These are phyloP conservation scores for Entomortierella lignicola DNA, from an alignment of 192 early-diverging fungal genomes.

Conservation along the genomic window DNA sequence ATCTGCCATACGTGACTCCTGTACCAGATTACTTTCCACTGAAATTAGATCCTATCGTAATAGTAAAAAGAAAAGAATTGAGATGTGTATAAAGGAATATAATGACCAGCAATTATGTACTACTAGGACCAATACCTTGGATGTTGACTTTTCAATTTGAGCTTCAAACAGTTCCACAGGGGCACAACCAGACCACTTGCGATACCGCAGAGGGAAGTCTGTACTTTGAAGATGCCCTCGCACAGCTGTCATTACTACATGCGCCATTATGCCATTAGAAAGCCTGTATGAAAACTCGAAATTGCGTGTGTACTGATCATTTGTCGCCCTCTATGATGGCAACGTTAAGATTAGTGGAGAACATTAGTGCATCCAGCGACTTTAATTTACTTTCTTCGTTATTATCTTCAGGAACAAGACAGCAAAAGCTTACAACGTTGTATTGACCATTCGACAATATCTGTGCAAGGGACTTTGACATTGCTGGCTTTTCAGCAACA, in stretches of 20 bases:
- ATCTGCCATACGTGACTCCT: slow-evolving; percentile 69
- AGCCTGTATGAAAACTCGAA: slow-evolving; percentile 79
- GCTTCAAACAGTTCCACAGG: slow-evolving; percentile 77
- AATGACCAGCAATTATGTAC: no score
- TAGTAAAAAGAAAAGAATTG: not conserved
- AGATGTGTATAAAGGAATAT: no score
- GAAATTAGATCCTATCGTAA: slow-evolving; percentile 53
- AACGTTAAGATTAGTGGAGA: not conserved
- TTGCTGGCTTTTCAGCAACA: slow-evolving; percentile 95
- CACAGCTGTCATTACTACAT: slow-evolving; percentile 87
- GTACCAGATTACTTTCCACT: slow-evolving; percentile 73
- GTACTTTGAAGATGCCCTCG: slow-evolving; percentile 78
- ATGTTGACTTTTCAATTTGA: slow-evolving; percentile 66
- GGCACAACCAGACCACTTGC: slow-evolving; percentile 70
- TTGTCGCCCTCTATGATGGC: slow-evolving; percentile 59
- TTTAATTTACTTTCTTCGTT: no score
- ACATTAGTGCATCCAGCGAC: no score
- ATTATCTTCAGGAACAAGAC: not conserved
- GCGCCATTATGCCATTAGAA: slow-evolving; percentile 60
- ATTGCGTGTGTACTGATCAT: slow-evolving; percentile 80
- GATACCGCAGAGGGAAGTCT: slow-evolving; percentile 74
- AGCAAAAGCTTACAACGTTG: slow-evolving; percentile 23
- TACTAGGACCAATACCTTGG: slow-evolving; percentile 49
- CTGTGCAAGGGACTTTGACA: slow-evolving; percentile 82
- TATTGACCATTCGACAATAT: slow-evolving; percentile 74